Conservation (phyloP, 129 eudicot species). For the Lactuca sativa region DNA sequence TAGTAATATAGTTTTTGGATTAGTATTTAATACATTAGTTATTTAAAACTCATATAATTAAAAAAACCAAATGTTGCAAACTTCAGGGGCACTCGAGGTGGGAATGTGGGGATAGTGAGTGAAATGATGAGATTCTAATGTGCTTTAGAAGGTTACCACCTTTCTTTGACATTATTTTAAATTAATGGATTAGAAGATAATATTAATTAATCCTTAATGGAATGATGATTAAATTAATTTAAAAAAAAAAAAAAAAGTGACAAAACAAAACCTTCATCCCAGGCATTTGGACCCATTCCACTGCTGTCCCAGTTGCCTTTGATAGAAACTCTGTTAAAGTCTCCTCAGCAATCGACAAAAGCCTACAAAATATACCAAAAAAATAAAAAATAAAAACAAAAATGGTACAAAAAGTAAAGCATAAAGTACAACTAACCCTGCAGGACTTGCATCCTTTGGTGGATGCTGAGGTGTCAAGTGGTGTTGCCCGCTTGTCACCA, state of each 20-base stretch:
- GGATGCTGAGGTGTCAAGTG: constrained; percentile 74
- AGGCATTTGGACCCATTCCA: constrained; percentile 96
- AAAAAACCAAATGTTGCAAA: background rate
- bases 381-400: background rate
- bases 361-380: constrained; percentile 52
- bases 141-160: constrained; percentile 44
- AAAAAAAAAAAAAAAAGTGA: constrained; percentile 15
- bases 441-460: constrained; percentile 84
- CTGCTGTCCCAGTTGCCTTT: constrained; percentile 92
- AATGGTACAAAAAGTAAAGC: background rate
- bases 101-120: constrained; percentile 50
- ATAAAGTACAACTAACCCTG: constrained; percentile 50
- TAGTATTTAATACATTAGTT: background rate
- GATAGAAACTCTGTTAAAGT: constrained; percentile 90
- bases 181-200: constrained; percentile 29
- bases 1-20: background rate
- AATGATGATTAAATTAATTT: constrained; percentile 13
- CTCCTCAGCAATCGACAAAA: constrained; percentile 89
- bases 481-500: constrained; percentile 83
- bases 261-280: constrained; percentile 76
- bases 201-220: constrained; percentile 35
- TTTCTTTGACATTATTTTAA: constrained; percentile 12
- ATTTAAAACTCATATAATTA: too few relatives aligned
- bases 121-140: constrained; percentile 52
- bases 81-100: constrained; percentile 4